These are phyloP conservation scores for Rhynchosporium agropyri DNA, from an alignment of 2,329 filamentous ascomycete genomes.

Conservation along the genomic window DNA sequence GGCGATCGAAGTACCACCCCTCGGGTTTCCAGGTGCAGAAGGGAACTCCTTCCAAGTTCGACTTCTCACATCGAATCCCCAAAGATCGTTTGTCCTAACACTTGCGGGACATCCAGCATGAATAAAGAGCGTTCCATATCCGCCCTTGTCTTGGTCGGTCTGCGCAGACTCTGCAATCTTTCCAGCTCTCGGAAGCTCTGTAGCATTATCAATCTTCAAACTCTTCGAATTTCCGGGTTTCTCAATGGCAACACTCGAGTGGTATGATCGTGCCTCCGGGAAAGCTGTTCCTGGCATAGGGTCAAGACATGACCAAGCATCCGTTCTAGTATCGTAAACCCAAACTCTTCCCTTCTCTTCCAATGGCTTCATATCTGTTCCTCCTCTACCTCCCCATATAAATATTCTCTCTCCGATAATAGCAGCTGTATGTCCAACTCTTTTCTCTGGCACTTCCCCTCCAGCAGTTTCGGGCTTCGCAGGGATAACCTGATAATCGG, in stretches of 20 bases:
- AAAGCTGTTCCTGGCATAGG: slow-evolving; percentile 54
- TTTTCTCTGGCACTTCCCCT: slow-evolving; percentile 61
- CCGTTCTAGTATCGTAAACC: slow-evolving; percentile 69
- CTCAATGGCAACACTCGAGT: slow-evolving; percentile 60
- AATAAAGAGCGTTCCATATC: slow-evolving; percentile 70
- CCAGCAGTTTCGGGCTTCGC: slow-evolving; percentile 47
- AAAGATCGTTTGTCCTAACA: slow-evolving; percentile 67
- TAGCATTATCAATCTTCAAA: slow-evolving; percentile 35
- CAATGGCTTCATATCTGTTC: slow-evolving; percentile 67
- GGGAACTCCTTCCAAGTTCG: slow-evolving; percentile 69
- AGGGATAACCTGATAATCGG: slow-evolving; percentile 62
- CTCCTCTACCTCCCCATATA: slow-evolving; percentile 78
- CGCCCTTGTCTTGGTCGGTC: slow-evolving; percentile 61
- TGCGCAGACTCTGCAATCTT: slow-evolving; percentile 59
- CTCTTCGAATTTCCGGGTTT: slow-evolving; percentile 48
- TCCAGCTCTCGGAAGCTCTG: slow-evolving; percentile 59
- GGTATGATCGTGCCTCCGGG: slow-evolving; percentile 72
- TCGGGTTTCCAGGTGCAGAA: slow-evolving; percentile 65
- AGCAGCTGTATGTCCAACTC: slow-evolving; percentile 73
- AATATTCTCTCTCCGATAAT: slow-evolving; percentile 73
- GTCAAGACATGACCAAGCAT: slow-evolving; percentile 65
- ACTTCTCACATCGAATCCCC: slow-evolving; percentile 71
- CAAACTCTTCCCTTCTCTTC: slow-evolving; percentile 76
- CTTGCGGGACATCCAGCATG: slow-evolving; percentile 74
- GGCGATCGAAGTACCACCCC: slow-evolving; percentile 70